Base-by-base conservation (phyloP, 805 yeast genomes). In the Hanseniaspora valbyensis region DNA sequence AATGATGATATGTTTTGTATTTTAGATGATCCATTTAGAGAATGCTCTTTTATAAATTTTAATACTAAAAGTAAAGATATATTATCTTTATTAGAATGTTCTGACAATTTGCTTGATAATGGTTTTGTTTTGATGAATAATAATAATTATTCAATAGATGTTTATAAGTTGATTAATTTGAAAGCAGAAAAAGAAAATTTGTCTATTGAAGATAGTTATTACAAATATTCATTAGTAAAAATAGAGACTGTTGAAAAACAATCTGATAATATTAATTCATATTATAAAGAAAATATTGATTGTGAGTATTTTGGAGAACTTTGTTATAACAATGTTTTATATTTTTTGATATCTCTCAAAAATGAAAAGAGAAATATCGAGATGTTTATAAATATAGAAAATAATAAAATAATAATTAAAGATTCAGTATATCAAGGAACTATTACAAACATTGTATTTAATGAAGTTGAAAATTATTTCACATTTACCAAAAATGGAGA, bases 21-120 rank as follows among this genome's bases (percentile, higher is more conserved):
- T n/a, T 39, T 39, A 9, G 32, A 39, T n/a, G 42, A 39, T 39
- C 42, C 42, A n/a, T 39, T 39, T 24, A 39, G 21, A 24, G 29
- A 39, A 39, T 4, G 29, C 14, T 12, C 19, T 8, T 25, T 21
- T 25, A 6, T 39, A 14, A 24, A 25, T 5, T 39, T 39, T 26
- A 5, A 25, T 13, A 21, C 8, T 5, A 7, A n/a, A 19, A 34
- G 4, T 22, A 19, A 16, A 21, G 16, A 18, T 4, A 5, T n/a
- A 8, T 19, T 34, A 19, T 16, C 10, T 34, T 18, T 34, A 8
- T 22, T 39, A 10, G 42, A 22, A 3, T 21, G 25, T 14, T 39
- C 42, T 4, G 4, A 14, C 7, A 24, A 25, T 7, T 39, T 39
- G 3, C n/a, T 26, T 4, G n/a, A 39, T 14, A n/a, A 26, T 25